Percentiles rank a stretch among this genome's conserved stretches.
Evolutionary conservation across 495 filamentous ascomycete genomes (phyloP).

Genomic region (Hypomontagnella submonticulosa): DNA sequence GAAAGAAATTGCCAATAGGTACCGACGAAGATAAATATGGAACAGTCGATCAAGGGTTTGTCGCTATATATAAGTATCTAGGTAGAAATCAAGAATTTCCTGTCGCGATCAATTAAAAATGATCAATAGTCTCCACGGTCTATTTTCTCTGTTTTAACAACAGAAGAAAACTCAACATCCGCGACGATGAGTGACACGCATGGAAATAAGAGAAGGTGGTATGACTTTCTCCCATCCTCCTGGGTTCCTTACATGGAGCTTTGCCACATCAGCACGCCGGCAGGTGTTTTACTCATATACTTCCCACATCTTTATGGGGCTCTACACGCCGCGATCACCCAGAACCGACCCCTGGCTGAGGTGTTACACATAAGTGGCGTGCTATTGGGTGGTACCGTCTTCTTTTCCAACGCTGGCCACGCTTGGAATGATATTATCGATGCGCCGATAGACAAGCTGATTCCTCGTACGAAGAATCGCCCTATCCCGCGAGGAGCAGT

Average conservation of each 20-base stretch:
- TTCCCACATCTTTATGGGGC: constrained; percentile 51
- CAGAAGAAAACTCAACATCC: no score
- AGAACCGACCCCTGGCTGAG: constrained; percentile 4
- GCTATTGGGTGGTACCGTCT: constrained; percentile 50
- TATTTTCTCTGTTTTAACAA: no score
- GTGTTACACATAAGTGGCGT: constrained; percentile 25
- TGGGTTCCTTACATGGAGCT: constrained; percentile 51
- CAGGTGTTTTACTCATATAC: constrained; percentile 48
- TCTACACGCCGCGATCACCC: constrained; percentile 44
- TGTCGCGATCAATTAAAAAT: no score
- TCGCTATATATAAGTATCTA: no score
- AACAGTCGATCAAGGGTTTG: no score
- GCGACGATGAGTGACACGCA: no score
- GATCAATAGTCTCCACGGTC: no score
- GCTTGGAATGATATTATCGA: constrained; percentile 56
- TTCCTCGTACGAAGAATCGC: constrained; percentile 46
- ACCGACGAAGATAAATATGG: no score
- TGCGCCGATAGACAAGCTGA: constrained; percentile 45
- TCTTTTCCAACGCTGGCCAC: constrained; percentile 51
- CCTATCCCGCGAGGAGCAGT: constrained; percentile 53
- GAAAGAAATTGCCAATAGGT: no score
- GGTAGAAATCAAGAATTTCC: no score
- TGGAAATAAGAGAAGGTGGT: no score
- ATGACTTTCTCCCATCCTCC: constrained; percentile 23
- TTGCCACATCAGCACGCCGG: constrained; percentile 47